Evolutionary conservation across 1,284 basidiomycete genomes (phyloP), one percentile per base, ranked within the genome.

Genomic region (Malassezia equina): DNA sequence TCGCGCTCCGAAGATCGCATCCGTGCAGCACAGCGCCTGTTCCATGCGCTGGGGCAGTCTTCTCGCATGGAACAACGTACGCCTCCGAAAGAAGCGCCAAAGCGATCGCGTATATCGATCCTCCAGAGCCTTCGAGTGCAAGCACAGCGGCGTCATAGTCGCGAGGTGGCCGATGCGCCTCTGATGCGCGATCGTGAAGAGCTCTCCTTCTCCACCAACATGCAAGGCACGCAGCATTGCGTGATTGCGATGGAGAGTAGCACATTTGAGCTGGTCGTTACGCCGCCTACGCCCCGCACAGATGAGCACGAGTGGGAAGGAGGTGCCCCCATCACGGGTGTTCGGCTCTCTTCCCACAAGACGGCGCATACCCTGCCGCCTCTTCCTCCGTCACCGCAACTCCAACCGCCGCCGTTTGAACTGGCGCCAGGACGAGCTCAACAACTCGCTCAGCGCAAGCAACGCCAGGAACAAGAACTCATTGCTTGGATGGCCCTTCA

Each of bases 361-460:
- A 34, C 21, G 44, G 31, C 27, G 1, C 41, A 36, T 2, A 21
- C 31, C 2, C 1, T 29, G 32, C 15, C 43, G 19, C n/a, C n/a
- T 4, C 7, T 17, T 2, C 45, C 49, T 3, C 24, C 45, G 3
- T 36, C 55, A 9, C 46, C 49, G 9, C 40, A 17, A 4, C 40
- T 57, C 13, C 29, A 34, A 39, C 55, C 55, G 8, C 55, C 55
- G 8, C 43, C 55, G n/a, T 57, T 57, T 32, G 49, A 57, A 31
- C 46, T 57, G 12, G 55, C 55, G 17, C 55, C 55, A 2, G 55
- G 55, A 15, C 55, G 55, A 7, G 49, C 55, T 7, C 49, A 21
- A 6, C 53, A 55, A 19, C 11, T 50, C 7, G 53, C 42, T 7
- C 42, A 19, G 31, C 47, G 41, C 8, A 39, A 36, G 12, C 31